A percentile compares a stretch with the other conserved stretches of the same genome.
These are phyloP conservation scores for Juglanconis sp. DNA, from an alignment of 2,329 filamentous ascomycete genomes.

Conservation along the genomic window DNA sequence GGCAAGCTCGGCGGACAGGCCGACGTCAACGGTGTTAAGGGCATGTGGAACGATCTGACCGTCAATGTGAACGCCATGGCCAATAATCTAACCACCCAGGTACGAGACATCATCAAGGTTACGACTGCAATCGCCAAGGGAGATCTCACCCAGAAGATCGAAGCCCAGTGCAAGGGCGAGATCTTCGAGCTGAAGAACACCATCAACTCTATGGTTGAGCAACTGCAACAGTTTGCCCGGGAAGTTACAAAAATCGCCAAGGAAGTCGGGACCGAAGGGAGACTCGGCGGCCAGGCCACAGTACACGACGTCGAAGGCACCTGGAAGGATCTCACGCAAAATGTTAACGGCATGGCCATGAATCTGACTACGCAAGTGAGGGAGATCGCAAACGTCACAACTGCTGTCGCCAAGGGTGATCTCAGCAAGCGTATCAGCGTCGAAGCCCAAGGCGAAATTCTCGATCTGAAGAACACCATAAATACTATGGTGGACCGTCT, in stretches of 20 bases:
- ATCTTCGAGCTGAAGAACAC: constrained; percentile 94
- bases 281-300: constrained; percentile 89
- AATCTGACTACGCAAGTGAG: constrained; percentile 96
- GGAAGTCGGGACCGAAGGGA: constrained; percentile 94
- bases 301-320: constrained; percentile 96
- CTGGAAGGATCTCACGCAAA: constrained; percentile 92
- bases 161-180: constrained; percentile 87
- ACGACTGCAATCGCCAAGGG: constrained; percentile 73
- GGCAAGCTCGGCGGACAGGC: constrained; percentile 80
- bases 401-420: constrained; percentile 90
- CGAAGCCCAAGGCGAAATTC: constrained; percentile 88
- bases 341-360: constrained; percentile 98
- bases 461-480: constrained; percentile 94
- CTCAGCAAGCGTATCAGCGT: constrained; percentile 94
- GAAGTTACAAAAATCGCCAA: constrained; percentile 95
- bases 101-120: constrained; percentile 89
- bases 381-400: constrained; percentile 95
- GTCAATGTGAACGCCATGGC: constrained; percentile 88
- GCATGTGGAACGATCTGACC: constrained; percentile 85
- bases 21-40: constrained; percentile 78
- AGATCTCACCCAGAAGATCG: constrained; percentile 94
- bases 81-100: constrained; percentile 81
- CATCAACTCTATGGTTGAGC: constrained; percentile 99
- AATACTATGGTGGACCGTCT: constrained; percentile 98
- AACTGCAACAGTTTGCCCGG: constrained; percentile 91